Percentiles rank a stretch among this genome's conserved stretches.
Evolutionary conservation across 371 early-diverging fungal genomes (phyloP).

Genomic region (Mortierella sp.): DNA sequence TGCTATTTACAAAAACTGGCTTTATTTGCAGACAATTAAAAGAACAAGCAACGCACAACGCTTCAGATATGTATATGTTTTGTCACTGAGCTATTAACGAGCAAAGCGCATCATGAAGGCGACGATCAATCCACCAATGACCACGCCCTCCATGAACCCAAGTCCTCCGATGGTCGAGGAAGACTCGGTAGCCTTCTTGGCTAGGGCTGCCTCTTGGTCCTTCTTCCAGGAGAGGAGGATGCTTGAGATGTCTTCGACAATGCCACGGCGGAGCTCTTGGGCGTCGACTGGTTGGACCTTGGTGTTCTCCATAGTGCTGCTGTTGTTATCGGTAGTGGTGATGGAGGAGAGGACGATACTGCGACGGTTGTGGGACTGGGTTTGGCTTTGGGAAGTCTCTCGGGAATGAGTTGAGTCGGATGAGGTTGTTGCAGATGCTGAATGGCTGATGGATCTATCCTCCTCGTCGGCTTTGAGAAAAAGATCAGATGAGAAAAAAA

Average conservation of each 20-base stretch:
- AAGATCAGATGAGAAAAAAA: neutral
- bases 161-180: conserved; percentile 31
- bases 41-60: neutral
- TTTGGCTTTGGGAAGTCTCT: conserved; percentile 12
- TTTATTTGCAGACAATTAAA: neutral
- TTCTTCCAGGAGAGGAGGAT: conserved; percentile 40
- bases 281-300: conserved; percentile 14
- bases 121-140: conserved; percentile 51
- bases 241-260: conserved; percentile 44
- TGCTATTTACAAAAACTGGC: conserved; percentile 1
- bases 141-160: conserved; percentile 53
- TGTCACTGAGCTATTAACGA: conserved; percentile 14
- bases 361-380: neutral
- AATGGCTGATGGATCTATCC: conserved; percentile 22
- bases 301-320: conserved; percentile 16
- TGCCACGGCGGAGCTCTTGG: conserved; percentile 36
- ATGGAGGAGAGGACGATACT: neutral
- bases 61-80: neutral
- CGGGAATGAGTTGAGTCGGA: conserved; percentile 26
- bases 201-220: conserved; percentile 33
- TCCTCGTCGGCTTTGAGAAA: conserved; percentile 22
- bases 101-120: conserved; percentile 55
- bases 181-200: conserved; percentile 22
- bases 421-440: conserved; percentile 29
- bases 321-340: neutral